Conservation (phyloP, 2,329 filamentous ascomycete genomes). For the Pestalotiopsis sp. region DNA sequence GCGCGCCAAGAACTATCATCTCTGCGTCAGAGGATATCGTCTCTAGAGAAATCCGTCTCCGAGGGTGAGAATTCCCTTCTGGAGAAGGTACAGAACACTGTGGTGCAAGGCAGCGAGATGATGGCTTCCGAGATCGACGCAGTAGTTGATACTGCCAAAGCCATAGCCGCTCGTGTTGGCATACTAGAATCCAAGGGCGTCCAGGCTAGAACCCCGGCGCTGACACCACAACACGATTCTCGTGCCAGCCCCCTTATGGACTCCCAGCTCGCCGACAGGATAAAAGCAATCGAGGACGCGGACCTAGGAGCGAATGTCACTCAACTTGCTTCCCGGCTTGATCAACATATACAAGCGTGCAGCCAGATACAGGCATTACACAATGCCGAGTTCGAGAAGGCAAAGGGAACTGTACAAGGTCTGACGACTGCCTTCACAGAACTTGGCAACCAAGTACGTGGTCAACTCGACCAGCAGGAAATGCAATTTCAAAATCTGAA, state of each 20-base stretch:
- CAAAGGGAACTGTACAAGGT: neutral
- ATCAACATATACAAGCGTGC: neutral
- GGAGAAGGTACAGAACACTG: conserved; percentile 8
- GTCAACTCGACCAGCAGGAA: conserved; percentile 3
- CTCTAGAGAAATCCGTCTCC: neutral
- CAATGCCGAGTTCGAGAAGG: neutral
- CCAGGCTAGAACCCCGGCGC: conserved; percentile 7
- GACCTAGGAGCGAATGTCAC: neutral
- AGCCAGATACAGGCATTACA: neutral
- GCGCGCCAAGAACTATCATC: neutral
- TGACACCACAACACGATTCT: conserved; percentile 1
- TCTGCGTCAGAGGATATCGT: neutral
- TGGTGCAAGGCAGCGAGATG: neutral
- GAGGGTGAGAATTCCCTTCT: conserved; percentile 12
- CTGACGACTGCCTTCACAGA: neutral
- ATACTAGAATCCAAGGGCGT: conserved; percentile 4
- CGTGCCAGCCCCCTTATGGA: neutral
- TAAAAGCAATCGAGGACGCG: conserved; percentile 9
- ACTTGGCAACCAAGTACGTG: neutral
- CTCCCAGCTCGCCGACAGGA: neutral
- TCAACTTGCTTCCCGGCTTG: neutral
- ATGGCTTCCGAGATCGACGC: conserved; percentile 2
- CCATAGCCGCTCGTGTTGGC: neutral
- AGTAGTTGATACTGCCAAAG: conserved; percentile 7
- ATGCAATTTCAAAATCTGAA: neutral